Percentiles rank a stretch among this genome's conserved stretches.
phyloP scores from a whole-genome alignment of 768 basidiomycete genomes.

The Hypsizygus marmoreus region DNA sequence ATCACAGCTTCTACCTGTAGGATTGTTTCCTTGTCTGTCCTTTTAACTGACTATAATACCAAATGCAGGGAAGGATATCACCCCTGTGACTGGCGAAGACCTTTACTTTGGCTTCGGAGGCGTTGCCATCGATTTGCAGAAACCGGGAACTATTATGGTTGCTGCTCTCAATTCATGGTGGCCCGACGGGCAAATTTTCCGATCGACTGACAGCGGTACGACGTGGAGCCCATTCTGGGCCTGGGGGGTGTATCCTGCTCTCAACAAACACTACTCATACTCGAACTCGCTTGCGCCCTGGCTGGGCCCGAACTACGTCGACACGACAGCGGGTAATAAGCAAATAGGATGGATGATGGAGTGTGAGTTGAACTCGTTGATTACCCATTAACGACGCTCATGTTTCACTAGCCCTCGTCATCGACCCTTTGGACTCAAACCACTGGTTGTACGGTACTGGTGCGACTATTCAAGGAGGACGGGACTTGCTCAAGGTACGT shows the following conservation, averaged over 20 bases:
- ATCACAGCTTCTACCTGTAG: conserved; percentile 51
- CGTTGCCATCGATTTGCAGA: conserved; percentile 58
- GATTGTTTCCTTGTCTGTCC: conserved; percentile 2
- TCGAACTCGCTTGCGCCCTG: conserved; percentile 59
- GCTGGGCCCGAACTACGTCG: conserved; percentile 52
- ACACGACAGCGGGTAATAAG: conserved; percentile 42
- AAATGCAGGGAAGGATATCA: conserved; percentile 55
- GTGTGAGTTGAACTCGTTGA: conserved; percentile 27
- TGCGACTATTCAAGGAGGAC: conserved; percentile 61
- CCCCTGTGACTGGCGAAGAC: conserved; percentile 58
- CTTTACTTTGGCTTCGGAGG: conserved; percentile 67
- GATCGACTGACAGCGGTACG: conserved; percentile 56
- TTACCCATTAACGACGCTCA: background rate
- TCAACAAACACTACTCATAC: conserved; percentile 57
- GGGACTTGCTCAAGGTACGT: conserved; percentile 47
- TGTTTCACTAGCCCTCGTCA: conserved; percentile 56
- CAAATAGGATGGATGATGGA: conserved; percentile 80
- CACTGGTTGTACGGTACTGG: conserved; percentile 77
- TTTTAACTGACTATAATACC: background rate
- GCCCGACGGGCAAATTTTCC: conserved; percentile 68
- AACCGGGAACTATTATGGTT: conserved; percentile 67
- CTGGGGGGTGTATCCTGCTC: conserved; percentile 48
- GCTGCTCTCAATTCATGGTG: conserved; percentile 66
- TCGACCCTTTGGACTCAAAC: conserved; percentile 69
- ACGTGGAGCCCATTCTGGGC: conserved; percentile 64